phyloP scores from a whole-genome alignment of 75 land plant genomes.

The Larix kaempferi region DNA sequence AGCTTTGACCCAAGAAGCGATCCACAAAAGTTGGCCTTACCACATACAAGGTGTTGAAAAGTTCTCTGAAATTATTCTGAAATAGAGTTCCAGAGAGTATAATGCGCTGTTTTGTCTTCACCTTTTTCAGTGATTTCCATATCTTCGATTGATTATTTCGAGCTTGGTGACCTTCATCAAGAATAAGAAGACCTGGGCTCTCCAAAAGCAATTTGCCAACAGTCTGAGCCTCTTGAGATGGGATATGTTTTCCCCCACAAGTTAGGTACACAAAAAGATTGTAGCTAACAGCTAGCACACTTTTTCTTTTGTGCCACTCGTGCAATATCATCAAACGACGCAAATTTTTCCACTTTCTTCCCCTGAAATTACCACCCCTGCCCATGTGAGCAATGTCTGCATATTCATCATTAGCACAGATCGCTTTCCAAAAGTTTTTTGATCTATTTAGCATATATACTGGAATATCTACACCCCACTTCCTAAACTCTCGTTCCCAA shows the following conservation, averaged over 20 bases:
- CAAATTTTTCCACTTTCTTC: background rate
- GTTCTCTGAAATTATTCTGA: conserved; percentile 86
- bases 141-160: conserved; percentile 42
- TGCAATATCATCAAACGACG: conserved; percentile 44
- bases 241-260: conserved; percentile 8
- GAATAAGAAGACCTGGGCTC: conserved; percentile 53
- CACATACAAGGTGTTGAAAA: conserved; percentile 60
- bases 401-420: conserved; percentile 11
- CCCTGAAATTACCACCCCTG: background rate
- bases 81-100: conserved; percentile 90
- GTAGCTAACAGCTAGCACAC: conserved; percentile 61
- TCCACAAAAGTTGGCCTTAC: conserved; percentile 57
- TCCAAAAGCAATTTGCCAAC: conserved; percentile 49
- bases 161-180: conserved; percentile 87
- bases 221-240: background rate
- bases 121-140: conserved; percentile 38
- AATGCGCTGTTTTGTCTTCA: conserved; percentile 56
- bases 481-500: conserved; percentile 65
- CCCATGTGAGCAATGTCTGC: conserved; percentile 3
- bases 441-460: conserved; percentile 54
- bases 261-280: conserved; percentile 42
- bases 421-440: conserved; percentile 36
- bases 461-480: conserved; percentile 64
- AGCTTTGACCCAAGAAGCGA: background rate
- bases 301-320: conserved; percentile 47